Base-by-base conservation (phyloP, 2,329 filamentous ascomycete genomes). In the Cordyceps pruinosa region DNA sequence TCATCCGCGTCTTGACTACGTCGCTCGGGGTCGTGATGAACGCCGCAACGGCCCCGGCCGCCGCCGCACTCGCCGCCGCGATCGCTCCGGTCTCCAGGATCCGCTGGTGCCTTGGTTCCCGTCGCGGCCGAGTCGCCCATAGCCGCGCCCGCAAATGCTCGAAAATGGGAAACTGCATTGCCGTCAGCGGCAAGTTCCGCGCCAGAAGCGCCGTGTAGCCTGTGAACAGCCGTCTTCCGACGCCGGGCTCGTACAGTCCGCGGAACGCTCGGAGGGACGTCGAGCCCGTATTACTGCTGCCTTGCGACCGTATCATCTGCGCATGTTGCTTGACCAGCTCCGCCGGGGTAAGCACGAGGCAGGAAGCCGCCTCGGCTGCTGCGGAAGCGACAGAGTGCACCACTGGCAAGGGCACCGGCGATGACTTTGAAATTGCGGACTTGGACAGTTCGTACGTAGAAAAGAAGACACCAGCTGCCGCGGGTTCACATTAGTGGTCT, bases 281-380 rank as follows among this genome's bases (percentile, higher is more conserved):
- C 5, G 72, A 75, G 54, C 48, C 9, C 48, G 32, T 41, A 34
- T 52, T 17, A 59, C 63, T 23, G 61, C 37, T 35, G 37, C 39
- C 61, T 44, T 58, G 60, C 58, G 63, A 17, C 32, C 66, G 76
- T 1, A 94, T 77, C 81, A 96, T 91, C 70, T 96, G 91, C 0
- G 92, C 90, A 70, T 96, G 96, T 69, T 96, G 91, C 74, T 97
- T 96, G 61, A 96, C 83, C 8, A 96, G 89, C 69, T 96, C 91
- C 15, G 90, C 90, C 0, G 91, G 92, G 0, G 91, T 93, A 35
- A 96, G 81, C 60, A 96, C 89, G 21, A 90, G 78, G 68, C 92
- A 96, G 5, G 90, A 92, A 3, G 90, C 88, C 63, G 91, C 81
- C 72, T 97, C 92, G 1, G 87, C 92, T 17, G 84, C 73, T 2